Conservation (phyloP, 352 stramenopile species). For the Phytophthora fragariaefolia region DNA sequence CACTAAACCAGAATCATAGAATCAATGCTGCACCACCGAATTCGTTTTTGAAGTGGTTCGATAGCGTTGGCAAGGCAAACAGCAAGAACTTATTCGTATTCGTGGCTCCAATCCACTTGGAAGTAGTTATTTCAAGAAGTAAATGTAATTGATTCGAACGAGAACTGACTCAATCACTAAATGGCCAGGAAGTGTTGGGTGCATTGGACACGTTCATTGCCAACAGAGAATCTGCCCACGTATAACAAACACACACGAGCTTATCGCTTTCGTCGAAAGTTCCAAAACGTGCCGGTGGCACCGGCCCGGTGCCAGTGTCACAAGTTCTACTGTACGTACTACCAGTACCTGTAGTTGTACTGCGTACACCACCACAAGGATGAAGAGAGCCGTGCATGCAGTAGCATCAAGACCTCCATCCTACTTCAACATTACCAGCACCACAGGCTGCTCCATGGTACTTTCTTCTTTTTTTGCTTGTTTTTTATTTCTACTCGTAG, state of each 20-base stretch:
- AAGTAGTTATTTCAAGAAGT: neutral
- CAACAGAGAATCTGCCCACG: too few species aligned
- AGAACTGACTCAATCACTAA: neutral
- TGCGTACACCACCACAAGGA: too few species aligned
- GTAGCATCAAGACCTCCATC: too few species aligned
- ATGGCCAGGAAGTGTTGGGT: neutral
- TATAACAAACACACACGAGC: too few species aligned
- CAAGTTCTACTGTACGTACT: too few species aligned
- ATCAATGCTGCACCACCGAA: slow-evolving; percentile 12
- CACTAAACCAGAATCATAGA: neutral
- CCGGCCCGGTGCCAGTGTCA: too few species aligned
- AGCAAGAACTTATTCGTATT: slow-evolving; percentile 11
- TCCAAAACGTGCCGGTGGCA: too few species aligned
- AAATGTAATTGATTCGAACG: neutral
- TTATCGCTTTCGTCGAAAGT: too few species aligned
- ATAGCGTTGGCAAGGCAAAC: neutral
- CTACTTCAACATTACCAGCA: too few species aligned
- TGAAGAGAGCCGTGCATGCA: too few species aligned
- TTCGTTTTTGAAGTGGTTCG: slow-evolving; percentile 10
- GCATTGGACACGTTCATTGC: neutral
- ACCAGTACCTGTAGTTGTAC: too few species aligned
- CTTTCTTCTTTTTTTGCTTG: slow-evolving; percentile 34
- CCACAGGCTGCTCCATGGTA: slow-evolving; percentile 15
- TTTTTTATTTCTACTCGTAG: slow-evolving; percentile 44
- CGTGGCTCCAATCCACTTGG: slow-evolving; percentile 13